Percentiles rank a stretch among this genome's conserved stretches.
phyloP scores from a whole-genome alignment of 352 stramenopile genomes.

The Pythium oligandrum region DNA sequence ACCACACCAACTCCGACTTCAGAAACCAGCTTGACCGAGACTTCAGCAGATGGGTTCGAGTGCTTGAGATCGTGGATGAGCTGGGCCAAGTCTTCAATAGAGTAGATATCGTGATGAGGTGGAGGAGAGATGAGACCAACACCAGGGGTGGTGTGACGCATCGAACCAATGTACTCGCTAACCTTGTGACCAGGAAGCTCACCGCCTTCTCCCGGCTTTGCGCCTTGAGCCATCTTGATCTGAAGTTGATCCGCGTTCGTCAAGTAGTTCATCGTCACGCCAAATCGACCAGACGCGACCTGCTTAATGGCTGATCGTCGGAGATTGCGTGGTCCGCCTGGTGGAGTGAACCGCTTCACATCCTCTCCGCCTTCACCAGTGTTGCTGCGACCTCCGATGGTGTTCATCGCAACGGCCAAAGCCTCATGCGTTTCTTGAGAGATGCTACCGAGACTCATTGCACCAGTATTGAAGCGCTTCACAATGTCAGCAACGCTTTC shows the following conservation, averaged over 20 bases:
- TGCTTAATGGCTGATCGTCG: conserved; percentile 94
- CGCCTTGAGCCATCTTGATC: conserved; percentile 98
- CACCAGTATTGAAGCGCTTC: conserved; percentile 95
- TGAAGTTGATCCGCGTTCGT: conserved; percentile 97
- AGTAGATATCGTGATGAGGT: conserved; percentile 98
- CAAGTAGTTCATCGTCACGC: conserved; percentile 96
- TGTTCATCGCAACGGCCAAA: conserved; percentile 94
- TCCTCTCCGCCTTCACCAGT: conserved; percentile 96
- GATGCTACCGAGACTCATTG: conserved; percentile 96
- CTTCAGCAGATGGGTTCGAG: conserved; percentile 90
- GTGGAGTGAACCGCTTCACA: conserved; percentile 58
- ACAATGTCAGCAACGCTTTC: conserved; percentile 92
- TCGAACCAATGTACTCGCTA: conserved; percentile 94
- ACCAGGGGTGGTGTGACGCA: conserved; percentile 94
- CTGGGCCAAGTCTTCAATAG: conserved; percentile 97
- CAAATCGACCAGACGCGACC: conserved; percentile 94
- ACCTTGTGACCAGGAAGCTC: conserved; percentile 96
- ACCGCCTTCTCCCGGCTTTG: conserved; percentile 95
- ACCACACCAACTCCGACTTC: conserved; percentile 96
- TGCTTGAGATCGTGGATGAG: conserved; percentile 98
- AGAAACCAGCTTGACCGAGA: conserved; percentile 96
- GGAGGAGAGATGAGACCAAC: conserved; percentile 95
- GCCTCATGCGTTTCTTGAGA: conserved; percentile 95
- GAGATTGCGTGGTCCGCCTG: conserved; percentile 34
- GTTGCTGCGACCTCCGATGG: conserved; percentile 91